Percentiles rank a stretch among this genome's conserved stretches.
phyloP scores from a whole-genome alignment of 495 filamentous ascomycete species.

The Lasiosphaeria ovina region DNA sequence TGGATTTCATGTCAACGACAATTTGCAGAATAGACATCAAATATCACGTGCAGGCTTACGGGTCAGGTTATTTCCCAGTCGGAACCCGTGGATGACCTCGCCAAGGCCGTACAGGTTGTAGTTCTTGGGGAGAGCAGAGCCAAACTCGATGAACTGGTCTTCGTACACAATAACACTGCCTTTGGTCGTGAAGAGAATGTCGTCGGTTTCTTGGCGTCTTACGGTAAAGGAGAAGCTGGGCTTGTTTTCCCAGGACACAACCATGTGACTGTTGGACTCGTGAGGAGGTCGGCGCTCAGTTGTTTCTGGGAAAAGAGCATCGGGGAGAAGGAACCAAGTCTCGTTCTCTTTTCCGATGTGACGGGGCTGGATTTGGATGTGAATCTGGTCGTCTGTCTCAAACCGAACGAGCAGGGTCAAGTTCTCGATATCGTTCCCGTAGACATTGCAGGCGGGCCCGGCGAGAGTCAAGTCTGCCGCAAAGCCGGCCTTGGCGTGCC shows the following conservation, averaged over 20 bases:
- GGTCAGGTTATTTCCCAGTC: slow-evolving; percentile 69
- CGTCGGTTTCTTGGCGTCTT: slow-evolving; percentile 56
- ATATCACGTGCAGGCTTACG: slow-evolving; percentile 42
- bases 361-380: slow-evolving; percentile 73
- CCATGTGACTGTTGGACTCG: slow-evolving; percentile 44
- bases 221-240: slow-evolving; percentile 76
- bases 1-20: slow-evolving; percentile 8
- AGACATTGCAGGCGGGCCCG: slow-evolving; percentile 66
- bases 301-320: slow-evolving; percentile 61
- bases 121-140: slow-evolving; percentile 64
- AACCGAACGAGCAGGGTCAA: slow-evolving; percentile 69
- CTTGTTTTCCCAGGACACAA: slow-evolving; percentile 60
- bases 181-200: slow-evolving; percentile 74
- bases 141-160: slow-evolving; percentile 76
- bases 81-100: slow-evolving; percentile 72
- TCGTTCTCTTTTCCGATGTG: slow-evolving; percentile 61
- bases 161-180: slow-evolving; percentile 70
- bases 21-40: not conserved
- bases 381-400: slow-evolving; percentile 67
- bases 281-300: slow-evolving; percentile 34
- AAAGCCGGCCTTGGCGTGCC: slow-evolving; percentile 45
- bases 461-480: slow-evolving; percentile 65
- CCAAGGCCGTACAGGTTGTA: slow-evolving; percentile 83
- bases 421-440: slow-evolving; percentile 65
- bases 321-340: slow-evolving; percentile 66